Percentiles rank a stretch among this genome's conserved stretches.
phyloP scores from a whole-genome alignment of 1,284 basidiomycete genomes.

The Coniophora puteana region DNA sequence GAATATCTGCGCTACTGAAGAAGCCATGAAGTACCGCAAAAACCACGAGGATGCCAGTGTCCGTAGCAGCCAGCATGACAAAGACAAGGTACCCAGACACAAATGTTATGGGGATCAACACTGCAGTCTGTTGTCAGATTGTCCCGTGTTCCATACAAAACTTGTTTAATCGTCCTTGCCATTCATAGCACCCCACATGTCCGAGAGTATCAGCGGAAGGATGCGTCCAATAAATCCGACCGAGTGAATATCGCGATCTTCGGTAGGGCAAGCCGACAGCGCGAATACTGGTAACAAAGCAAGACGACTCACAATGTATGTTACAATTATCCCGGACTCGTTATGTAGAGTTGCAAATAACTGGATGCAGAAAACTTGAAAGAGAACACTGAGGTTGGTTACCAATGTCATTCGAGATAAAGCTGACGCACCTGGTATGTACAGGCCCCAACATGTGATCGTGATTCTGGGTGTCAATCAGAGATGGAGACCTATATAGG shows the following conservation, averaged over 20 bases:
- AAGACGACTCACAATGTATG: constrained; percentile 3
- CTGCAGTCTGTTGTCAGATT: too few species aligned
- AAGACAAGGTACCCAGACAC: constrained; percentile 19
- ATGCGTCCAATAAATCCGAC: too few species aligned
- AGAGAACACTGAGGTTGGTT: too few species aligned
- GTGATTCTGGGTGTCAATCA: constrained; percentile 1
- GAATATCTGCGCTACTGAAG: constrained; percentile 15
- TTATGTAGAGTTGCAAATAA: constrained; percentile 7
- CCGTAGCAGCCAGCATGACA: constrained; percentile 19
- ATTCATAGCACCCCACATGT: constrained; percentile 1
- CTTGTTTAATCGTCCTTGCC: constrained; percentile 1
- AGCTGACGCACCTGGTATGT: constrained; percentile 2
- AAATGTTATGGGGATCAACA: constrained; percentile 13
- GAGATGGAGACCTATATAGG: background rate
- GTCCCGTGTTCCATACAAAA: constrained; percentile 14
- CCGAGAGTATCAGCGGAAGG: constrained; percentile 1
- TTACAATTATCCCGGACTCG: constrained; percentile 1
- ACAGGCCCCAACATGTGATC: background rate
- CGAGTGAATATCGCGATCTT: too few species aligned
- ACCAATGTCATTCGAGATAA: constrained; percentile 1
- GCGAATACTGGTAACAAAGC: constrained; percentile 7
- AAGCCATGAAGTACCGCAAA: constrained; percentile 28
- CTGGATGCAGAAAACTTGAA: constrained; percentile 6
- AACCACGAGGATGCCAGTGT: constrained; percentile 15
- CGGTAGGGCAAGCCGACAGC: constrained; percentile 4